Conservation (phyloP, 1,139 yeast species). For the Lizanozyma gosingica region DNA sequence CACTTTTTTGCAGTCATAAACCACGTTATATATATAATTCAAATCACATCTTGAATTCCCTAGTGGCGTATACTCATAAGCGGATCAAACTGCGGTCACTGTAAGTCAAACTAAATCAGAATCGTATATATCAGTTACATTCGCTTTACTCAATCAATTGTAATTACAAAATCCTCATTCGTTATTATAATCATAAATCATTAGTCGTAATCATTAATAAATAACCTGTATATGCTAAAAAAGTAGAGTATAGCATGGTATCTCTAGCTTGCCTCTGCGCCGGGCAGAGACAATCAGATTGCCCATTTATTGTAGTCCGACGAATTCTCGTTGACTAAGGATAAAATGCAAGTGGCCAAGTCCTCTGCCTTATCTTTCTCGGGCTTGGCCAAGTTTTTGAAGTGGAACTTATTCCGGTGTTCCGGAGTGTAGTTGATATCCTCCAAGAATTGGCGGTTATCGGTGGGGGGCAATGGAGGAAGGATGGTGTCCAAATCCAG, state of each 20-base stretch:
- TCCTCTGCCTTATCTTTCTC: not conserved
- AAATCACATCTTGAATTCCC: not conserved
- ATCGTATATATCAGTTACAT: no score
- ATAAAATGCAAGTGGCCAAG: not conserved
- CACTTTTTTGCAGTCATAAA: constrained; percentile 10
- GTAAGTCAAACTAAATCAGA: no score
- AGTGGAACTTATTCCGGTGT: not conserved
- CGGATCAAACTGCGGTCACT: no score
- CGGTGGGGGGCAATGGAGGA: not conserved
- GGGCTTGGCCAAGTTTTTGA: not conserved
- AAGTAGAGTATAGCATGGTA: no score
- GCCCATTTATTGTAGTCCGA: not conserved
- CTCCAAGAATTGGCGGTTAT: not conserved
- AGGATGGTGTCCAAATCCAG: not conserved
- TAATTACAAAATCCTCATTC: no score
- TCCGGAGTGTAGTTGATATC: not conserved
- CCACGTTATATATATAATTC: constrained; percentile 5
- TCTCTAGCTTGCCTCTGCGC: no score
- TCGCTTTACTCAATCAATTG: no score
- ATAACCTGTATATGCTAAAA: no score
- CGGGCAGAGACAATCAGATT: no score
- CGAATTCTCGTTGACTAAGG: not conserved
- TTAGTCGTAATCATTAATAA: no score
- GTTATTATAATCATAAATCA: no score
- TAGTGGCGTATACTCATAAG: no score